Percentiles rank a stretch among this genome's conserved stretches.
These are phyloP conservation scores for Polygonum aviculare DNA, from an alignment of 148 eudicot species.

Conservation along the genomic window DNA sequence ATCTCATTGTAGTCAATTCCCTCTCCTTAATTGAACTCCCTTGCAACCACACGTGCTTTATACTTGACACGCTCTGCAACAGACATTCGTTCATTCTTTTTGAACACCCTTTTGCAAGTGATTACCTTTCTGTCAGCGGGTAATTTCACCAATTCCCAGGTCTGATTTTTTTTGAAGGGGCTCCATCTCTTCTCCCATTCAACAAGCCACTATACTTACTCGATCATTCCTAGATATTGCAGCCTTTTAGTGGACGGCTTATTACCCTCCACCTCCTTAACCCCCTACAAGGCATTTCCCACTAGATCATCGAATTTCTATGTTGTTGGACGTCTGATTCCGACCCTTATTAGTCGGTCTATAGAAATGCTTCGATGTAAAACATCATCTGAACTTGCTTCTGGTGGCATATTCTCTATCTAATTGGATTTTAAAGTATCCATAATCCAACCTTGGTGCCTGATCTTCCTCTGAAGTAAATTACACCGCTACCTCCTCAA, in stretches of 20 bases:
- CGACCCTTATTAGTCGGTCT: neutral
- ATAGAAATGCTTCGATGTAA: too few relatives aligned
- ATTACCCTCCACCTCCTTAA: neutral
- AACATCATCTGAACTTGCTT: neutral
- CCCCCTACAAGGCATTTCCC: neutral
- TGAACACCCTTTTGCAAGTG: neutral
- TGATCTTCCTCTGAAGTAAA: too few relatives aligned
- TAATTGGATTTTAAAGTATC: too few relatives aligned
- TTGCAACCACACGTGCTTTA: neutral
- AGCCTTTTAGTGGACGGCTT: slow-evolving; percentile 10
- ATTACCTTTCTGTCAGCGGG: neutral
- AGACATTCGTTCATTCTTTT: neutral
- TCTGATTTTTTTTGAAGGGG: neutral
- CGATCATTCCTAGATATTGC: neutral
- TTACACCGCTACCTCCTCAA: too few relatives aligned
- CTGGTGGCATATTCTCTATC: neutral
- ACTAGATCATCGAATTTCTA: slow-evolving; percentile 3
- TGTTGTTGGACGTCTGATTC: neutral
- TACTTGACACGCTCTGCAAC: neutral
- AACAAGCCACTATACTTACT: neutral
- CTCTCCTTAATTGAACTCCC: neutral
- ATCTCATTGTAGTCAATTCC: too few relatives aligned
- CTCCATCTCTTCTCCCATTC: neutral
- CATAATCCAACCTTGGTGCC: too few relatives aligned
- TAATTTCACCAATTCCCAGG: neutral